Percentiles rank a stretch among this genome's conserved stretches.
Conservation (phyloP, 495 filamentous ascomycete species). For the Gamarada debralockiae region DNA sequence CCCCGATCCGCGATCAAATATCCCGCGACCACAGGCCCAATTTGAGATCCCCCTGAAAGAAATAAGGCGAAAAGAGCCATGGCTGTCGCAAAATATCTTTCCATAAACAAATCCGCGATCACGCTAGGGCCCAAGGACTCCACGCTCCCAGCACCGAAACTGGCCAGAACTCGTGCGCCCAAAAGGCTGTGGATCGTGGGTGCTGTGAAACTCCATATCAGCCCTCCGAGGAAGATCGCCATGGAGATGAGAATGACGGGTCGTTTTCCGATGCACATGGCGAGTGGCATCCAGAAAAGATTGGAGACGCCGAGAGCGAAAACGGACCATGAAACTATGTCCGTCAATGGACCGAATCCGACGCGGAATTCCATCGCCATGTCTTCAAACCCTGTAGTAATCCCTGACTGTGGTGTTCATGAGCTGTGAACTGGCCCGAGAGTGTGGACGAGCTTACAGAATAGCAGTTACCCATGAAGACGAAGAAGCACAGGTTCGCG, state of each 20-base stretch:
- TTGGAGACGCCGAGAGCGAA: slow-evolving; percentile 30
- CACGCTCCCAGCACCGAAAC: slow-evolving; percentile 33
- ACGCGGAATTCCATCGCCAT: slow-evolving; percentile 30
- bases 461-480: slow-evolving; percentile 40
- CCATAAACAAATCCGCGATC: slow-evolving; percentile 36
- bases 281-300: slow-evolving; percentile 58
- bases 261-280: slow-evolving; percentile 60
- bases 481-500: slow-evolving; percentile 33
- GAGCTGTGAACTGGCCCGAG: no score
- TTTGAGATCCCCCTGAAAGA: slow-evolving; percentile 32
- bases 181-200: slow-evolving; percentile 50
- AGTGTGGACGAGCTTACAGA: slow-evolving; percentile 18
- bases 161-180: slow-evolving; percentile 38
- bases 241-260: slow-evolving; percentile 58
- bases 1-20: slow-evolving; percentile 34
- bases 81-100: slow-evolving; percentile 36
- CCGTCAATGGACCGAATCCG: slow-evolving; percentile 23
- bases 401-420: slow-evolving; percentile 27
- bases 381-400: slow-evolving; percentile 35
- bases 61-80: slow-evolving; percentile 36
- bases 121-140: slow-evolving; percentile 37
- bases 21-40: slow-evolving; percentile 9
- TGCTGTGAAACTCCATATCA: slow-evolving; percentile 54
- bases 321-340: slow-evolving; percentile 33
- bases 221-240: slow-evolving; percentile 51